Conservation (phyloP, 768 basidiomycete species). For the Botryobasidium botryosum region DNA sequence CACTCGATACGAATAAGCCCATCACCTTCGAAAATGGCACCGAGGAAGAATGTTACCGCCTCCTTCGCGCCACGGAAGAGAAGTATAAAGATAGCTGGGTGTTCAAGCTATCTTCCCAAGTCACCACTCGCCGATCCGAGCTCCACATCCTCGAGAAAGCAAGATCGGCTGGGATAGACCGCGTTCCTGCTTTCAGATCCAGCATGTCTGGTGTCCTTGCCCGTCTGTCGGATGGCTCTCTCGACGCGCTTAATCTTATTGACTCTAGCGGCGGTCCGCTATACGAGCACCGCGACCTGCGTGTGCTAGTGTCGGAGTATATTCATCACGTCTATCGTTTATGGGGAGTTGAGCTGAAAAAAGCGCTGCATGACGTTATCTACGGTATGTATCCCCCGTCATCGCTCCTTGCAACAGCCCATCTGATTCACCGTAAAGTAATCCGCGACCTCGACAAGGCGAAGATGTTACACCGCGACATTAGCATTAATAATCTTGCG, state of each 20-base stretch:
- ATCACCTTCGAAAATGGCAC: too few species aligned
- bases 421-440: not conserved
- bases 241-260: not conserved
- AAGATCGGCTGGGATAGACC: not conserved
- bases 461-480: not conserved
- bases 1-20: too few species aligned
- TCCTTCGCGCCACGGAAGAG: not conserved
- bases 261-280: too few species aligned
- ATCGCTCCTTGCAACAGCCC: not conserved
- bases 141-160: not conserved
- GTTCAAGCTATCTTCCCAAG: conserved; percentile 2
- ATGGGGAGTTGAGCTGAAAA: not conserved
- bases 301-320: not conserved
- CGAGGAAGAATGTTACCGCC: not conserved
- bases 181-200: too few species aligned
- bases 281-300: conserved; percentile 1
- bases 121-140: not conserved
- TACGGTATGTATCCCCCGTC: not conserved
- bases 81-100: not conserved
- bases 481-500: conserved; percentile 1
- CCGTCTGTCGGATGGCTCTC: not conserved
- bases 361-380: not conserved
- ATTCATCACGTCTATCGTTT: not conserved
- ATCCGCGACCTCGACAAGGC: conserved; percentile 1
- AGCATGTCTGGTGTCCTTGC: not conserved